Evolutionary conservation across 2,329 filamentous ascomycete species (phyloP).

Genomic region (Pyrenochaeta sp.): DNA sequence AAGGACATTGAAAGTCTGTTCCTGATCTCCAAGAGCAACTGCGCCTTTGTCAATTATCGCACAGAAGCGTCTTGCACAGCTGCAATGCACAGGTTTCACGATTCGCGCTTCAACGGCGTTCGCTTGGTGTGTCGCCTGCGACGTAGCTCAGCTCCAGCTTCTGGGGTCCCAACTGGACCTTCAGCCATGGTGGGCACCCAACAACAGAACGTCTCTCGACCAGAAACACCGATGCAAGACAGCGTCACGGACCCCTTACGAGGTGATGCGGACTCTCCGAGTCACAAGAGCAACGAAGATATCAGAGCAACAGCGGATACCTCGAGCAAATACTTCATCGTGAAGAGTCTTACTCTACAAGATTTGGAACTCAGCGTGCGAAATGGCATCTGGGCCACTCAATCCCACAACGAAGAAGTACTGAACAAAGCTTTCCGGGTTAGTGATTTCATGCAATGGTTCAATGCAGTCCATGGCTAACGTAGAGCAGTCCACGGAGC

Average conservation of each 20-base stretch:
- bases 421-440: conserved; percentile 87
- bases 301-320: conserved; percentile 8
- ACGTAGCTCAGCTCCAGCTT: conserved; percentile 58
- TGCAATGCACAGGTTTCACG: conserved; percentile 86
- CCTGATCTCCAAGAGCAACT: conserved; percentile 95
- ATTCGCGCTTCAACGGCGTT: conserved; percentile 87
- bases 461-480: conserved; percentile 20
- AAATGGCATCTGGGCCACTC: conserved; percentile 92
- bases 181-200: conserved; percentile 53
- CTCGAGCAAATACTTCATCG: conserved; percentile 83
- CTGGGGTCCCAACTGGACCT: conserved; percentile 64
- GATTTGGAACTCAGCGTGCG: conserved; percentile 88
- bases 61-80: conserved; percentile 77
- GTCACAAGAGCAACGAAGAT: conserved; percentile 21
- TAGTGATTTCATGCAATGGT: conserved; percentile 32
- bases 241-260: conserved; percentile 15
- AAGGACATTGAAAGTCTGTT: conserved; percentile 87
- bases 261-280: conserved; percentile 16
- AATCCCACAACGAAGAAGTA: conserved; percentile 87
- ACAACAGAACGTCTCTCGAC: conserved; percentile 33
- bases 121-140: conserved; percentile 85
- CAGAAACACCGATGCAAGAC: conserved; percentile 33
- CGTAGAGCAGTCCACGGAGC: conserved; percentile 71
- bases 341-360: conserved; percentile 91
- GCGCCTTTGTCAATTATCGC: conserved; percentile 94